Base-by-base conservation (phyloP, 192 early-diverging fungal species). In the Phycomyces nitens region DNA sequence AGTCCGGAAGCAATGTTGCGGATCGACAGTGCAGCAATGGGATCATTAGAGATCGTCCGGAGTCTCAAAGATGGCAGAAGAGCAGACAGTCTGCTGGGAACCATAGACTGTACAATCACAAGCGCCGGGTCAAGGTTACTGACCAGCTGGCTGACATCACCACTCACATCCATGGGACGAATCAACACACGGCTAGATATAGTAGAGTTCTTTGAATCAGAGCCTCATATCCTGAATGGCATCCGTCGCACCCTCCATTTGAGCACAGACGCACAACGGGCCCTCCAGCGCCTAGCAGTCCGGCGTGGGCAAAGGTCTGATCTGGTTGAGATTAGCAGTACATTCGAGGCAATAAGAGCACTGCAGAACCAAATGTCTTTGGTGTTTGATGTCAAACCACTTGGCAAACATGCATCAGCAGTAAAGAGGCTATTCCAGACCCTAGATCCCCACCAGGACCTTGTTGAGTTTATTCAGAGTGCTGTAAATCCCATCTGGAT, bases 31-130 rank as follows among this genome's bases (percentile, higher is more conserved):
- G 84, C 85, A 12, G 89, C 93, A 0, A 81, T 94, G 60, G 70
- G 74, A 53, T 86, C 94, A 7, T 74, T 98, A 14, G 94, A 96
- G 58, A 69, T 98, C 8, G 69, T 89, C 4, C 72, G 76, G 12
- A 85, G 86, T 12, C 60, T 87, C 14, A 49, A 73, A 20, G 80
- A 81, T 51, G 78, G 80, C 18, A 53, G 70, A 26, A 69, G 77
- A 65, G 73, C 65, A 27, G 88, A 86, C 5, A 89, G 89, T 58
- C 63, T 98, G 44, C 44, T 95, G 2, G 55, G 78, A 23, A 79
- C 86, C 16, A 77, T 98, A 41, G 88, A 94, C 67, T 71, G 75
- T 39, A 98, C 96, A 1, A 82, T 81, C 39, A 95, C 96, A 12
- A 84, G 81, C 29, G 86, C 88, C 0, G 96, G 96, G 2, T 78